phyloP scores from a whole-genome alignment of 2,329 filamentous ascomycete species.

The Aciculosporium take region DNA sequence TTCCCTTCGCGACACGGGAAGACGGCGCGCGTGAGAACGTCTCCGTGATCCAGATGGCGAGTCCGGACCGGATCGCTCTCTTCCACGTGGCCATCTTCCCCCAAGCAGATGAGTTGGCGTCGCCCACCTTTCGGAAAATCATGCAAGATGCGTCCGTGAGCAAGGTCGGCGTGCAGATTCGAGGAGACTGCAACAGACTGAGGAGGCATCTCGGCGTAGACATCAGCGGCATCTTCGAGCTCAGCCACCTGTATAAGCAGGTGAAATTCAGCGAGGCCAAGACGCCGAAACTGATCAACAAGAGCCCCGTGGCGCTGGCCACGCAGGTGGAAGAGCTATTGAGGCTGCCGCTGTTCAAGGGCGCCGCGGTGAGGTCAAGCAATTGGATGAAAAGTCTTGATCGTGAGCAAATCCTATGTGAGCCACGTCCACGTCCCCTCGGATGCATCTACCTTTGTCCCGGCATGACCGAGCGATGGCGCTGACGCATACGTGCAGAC shows the following conservation, averaged over 20 bases:
- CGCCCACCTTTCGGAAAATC: constrained; percentile 54
- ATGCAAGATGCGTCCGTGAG: constrained; percentile 55
- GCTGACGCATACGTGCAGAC: constrained; percentile 29
- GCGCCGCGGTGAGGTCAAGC: constrained; percentile 50
- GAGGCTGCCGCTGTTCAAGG: constrained; percentile 63
- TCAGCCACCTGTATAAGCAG: constrained; percentile 69
- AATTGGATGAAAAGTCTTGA: constrained; percentile 57
- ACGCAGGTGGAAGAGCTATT: constrained; percentile 57
- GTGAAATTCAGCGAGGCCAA: constrained; percentile 47
- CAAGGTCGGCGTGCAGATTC: constrained; percentile 67
- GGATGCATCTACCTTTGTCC: constrained; percentile 6
- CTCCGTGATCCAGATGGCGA: constrained; percentile 72
- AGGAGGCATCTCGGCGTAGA: constrained; percentile 50
- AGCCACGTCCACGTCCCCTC: constrained; percentile 18
- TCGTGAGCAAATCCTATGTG: constrained; percentile 54
- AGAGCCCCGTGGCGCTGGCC: constrained; percentile 49
- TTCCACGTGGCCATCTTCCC: constrained; percentile 64
- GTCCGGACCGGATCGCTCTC: constrained; percentile 58
- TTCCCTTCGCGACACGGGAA: constrained; percentile 30
- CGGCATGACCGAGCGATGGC: background rate
- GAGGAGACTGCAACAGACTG: constrained; percentile 55
- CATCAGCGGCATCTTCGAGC: constrained; percentile 56
- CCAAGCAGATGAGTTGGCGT: constrained; percentile 43
- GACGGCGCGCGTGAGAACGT: constrained; percentile 51
- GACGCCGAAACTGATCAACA: constrained; percentile 47